Evolutionary conservation across 1,284 basidiomycete species (phyloP), one percentile per base, ranked within the genome.

Genomic region (Tilletia setariae): DNA sequence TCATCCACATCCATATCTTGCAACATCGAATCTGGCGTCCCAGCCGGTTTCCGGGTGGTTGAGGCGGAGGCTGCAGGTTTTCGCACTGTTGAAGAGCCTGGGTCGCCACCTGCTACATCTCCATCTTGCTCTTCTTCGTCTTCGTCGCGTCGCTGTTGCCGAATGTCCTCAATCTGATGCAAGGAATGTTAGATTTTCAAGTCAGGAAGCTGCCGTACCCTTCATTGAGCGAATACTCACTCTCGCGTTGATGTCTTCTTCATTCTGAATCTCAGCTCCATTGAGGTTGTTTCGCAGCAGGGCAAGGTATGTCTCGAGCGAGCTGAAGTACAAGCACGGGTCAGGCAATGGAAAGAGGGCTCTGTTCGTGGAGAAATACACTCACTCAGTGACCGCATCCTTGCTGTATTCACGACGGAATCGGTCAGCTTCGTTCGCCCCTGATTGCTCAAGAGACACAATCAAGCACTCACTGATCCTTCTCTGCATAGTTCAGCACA

Each of bases 401-500:
- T 49, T 53, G 21, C 49, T 64, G 46, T 21, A 13, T 6, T 7
- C 13, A 32, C 9, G 28, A n/a, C 6, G 16, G 15, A 43, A 43
- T 23, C 16, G 46, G 21, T 19, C 4, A 49, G 16, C 51, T 74
- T 49, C 47, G 68, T 64, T 66, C 73, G 70, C 42, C 77, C 61
- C 66, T 76, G 70, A 21, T 69, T 66, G 11, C 76, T 70, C 28
- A 77, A 71, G 25, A 79, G 47, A 69, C 68, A 30, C 72, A 73
- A 51, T 77, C 75, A 6, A 78, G 73, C 4, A 77, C 79, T 15
- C 72, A 66, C 64, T 80, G 75, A 68, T 81, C 79, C 69, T 81
- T 81, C 42, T 80, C 79, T 21, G 80, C 76, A 70, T 76, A 81
- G 40, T 74, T 76, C 56, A 76, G 72, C 30, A 80, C 73, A 16